Conservation (phyloP, 345 rosid species). For the Salix udensis region DNA sequence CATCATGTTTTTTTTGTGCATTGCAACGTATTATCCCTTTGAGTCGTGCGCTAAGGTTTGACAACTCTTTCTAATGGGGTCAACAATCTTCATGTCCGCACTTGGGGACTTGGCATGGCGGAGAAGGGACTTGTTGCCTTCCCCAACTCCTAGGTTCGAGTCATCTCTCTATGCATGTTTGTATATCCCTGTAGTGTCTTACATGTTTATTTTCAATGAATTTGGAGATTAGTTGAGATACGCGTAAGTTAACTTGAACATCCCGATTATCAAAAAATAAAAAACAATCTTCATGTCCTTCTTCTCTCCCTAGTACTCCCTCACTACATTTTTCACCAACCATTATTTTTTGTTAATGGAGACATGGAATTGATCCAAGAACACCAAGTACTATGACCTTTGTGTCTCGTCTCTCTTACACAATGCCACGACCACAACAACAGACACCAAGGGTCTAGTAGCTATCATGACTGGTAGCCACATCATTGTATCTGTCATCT, state of each 20-base stretch:
- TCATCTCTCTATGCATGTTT: too few relatives aligned
- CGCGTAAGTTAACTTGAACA: fast-evolving
- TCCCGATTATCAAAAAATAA: too few relatives aligned
- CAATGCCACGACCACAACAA: too few relatives aligned
- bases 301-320: slow-evolving; percentile 23
- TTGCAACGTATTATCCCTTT: too few relatives aligned
- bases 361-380: not conserved
- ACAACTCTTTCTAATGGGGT: slow-evolving; percentile 8
- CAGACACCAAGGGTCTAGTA: slow-evolving; percentile 40
- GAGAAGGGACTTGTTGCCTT: too few relatives aligned
- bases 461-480: slow-evolving; percentile 49
- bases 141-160: too few relatives aligned
- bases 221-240: fast-evolving
- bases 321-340: not conserved
- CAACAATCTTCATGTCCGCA: slow-evolving; percentile 13
- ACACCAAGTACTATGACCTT: too few relatives aligned
- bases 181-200: fast-evolving
- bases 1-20: too few relatives aligned
- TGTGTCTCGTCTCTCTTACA: too few relatives aligned
- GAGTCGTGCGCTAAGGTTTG: too few relatives aligned
- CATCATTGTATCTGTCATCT: slow-evolving; percentile 55
- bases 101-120: too few relatives aligned
- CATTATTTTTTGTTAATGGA: slow-evolving; percentile 8
- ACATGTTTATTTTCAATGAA: too few relatives aligned
- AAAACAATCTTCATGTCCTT: not conserved